A percentile compares a stretch with the other conserved stretches of the same genome.
Evolutionary conservation across 2,329 filamentous ascomycete species (phyloP).

Genomic region (Venturia carpophila): DNA sequence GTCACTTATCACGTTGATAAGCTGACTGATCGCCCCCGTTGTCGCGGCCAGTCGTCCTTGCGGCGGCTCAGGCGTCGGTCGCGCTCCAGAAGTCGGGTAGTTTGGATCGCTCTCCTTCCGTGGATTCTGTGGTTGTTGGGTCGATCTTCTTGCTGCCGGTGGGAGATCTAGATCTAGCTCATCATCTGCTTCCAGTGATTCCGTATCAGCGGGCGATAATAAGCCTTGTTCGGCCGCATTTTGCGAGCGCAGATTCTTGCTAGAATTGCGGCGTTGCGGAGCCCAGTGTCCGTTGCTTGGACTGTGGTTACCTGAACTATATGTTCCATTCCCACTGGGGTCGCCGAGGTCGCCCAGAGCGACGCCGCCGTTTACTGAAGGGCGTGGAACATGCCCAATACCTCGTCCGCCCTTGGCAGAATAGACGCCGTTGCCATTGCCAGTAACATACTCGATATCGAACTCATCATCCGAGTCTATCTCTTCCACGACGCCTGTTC

Average conservation of each 20-base stretch:
- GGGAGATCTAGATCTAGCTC: conserved; percentile 52
- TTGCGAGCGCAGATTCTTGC: conserved; percentile 33
- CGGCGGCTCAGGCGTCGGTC: conserved; percentile 20
- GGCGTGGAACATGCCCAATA: conserved; percentile 68
- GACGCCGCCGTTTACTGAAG: conserved; percentile 44
- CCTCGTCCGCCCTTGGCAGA: conserved; percentile 70
- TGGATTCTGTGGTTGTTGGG: conserved; percentile 18
- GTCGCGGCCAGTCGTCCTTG: conserved; percentile 49
- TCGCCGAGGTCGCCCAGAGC: conserved; percentile 33
- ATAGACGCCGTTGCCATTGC: conserved; percentile 43
- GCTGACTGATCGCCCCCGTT: conserved; percentile 66
- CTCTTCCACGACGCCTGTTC: conserved; percentile 92
- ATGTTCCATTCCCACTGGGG: conserved; percentile 44
- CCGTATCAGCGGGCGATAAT: conserved; percentile 39
- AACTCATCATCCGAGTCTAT: conserved; percentile 98
- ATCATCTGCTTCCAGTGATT: conserved; percentile 44
- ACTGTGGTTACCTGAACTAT: conserved; percentile 29
- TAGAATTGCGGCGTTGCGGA: conserved; percentile 12
- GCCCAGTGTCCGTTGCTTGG: conserved; percentile 14
- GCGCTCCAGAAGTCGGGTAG: conserved; percentile 36
- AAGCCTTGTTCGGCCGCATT: conserved; percentile 48
- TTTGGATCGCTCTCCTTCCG: conserved; percentile 20
- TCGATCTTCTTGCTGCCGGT: conserved; percentile 44
- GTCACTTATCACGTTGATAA: conserved; percentile 69
- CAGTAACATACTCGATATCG: conserved; percentile 67